Evolutionary conservation across 2,329 filamentous ascomycete species (phyloP), one percentile per base, ranked within the genome.

Genomic region (Penicillium sp.): DNA sequence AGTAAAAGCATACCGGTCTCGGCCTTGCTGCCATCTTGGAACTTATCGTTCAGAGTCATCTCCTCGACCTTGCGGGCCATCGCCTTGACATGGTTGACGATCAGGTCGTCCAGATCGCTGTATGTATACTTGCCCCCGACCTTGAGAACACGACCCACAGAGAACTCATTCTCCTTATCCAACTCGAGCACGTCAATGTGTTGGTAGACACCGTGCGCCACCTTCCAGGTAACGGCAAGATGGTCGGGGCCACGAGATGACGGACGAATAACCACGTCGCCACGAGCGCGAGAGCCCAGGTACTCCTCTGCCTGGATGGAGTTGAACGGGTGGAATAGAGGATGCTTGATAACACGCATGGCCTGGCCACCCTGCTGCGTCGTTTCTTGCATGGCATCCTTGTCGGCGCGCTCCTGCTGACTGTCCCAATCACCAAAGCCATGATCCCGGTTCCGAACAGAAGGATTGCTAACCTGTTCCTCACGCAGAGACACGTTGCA

Each of bases 41-140:
- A 99, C 74, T 96, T 96, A 70, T 97, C 93, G 71, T 97, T 88
- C 60, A 88, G 84, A 81, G 91, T 94, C 79, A 99, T 87, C 78
- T 99, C 93, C 60, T 96, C 91, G 45, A 97, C 93, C 80, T 99
- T 99, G 74, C 88, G 90, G 15, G 91, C 89, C 94, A 97, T 99
- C 46, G 92, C 90, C 77, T 96, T 94, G 68, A 99, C 90, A 69
- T 99, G 94, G 67, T 94, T 89, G 68, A 96, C 92, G 61, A 99
- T 97, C 76, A 99, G 75, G 72, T 99, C 94, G 75, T 99, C 94
- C 55, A 99, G 80, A 86, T 99, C 94, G 54, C 86, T 91, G 77
- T 99, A 99, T 7, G 85, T 93, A 74, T 91, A 92, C 71, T 92
- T 93, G 62, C 90, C 89, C 27, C 86, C 89, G 47, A 99, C 90